Evolutionary conservation across 2,329 filamentous ascomycete species (phyloP).

Genomic region (Acrocalymma vagum): DNA sequence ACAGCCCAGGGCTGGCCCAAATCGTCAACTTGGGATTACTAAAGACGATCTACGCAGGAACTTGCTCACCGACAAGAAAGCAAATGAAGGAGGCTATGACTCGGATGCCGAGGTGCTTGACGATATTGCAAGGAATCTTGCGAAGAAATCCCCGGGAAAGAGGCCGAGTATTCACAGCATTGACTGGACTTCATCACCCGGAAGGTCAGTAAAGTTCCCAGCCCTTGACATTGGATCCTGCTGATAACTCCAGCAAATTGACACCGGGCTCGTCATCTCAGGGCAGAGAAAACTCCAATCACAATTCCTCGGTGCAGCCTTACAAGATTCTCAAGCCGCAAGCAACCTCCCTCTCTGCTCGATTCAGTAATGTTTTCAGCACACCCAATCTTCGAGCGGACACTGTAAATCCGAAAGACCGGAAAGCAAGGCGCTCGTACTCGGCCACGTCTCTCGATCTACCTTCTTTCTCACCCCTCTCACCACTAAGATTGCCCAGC

Average conservation of each 20-base stretch:
- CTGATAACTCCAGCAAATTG: constrained; percentile 32
- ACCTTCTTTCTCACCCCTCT: constrained; percentile 28
- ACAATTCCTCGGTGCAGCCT: constrained; percentile 18
- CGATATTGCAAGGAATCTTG: constrained; percentile 39
- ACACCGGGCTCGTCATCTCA: constrained; percentile 34
- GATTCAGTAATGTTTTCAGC: constrained; percentile 36
- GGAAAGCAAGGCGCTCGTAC: constrained; percentile 37
- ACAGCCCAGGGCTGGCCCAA: constrained; percentile 21
- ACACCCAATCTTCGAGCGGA: constrained; percentile 37
- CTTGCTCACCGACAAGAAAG: constrained; percentile 39
- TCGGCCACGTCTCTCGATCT: constrained; percentile 37
- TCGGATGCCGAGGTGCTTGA: constrained; percentile 46
- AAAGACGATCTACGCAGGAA: constrained; percentile 42
- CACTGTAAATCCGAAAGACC: constrained; percentile 19
- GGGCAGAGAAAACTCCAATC: constrained; percentile 14
- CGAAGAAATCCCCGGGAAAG: constrained; percentile 38
- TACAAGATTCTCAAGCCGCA: constrained; percentile 32
- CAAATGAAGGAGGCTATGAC: constrained; percentile 47
- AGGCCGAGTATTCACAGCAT: constrained; percentile 45
- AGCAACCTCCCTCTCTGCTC: constrained; percentile 20
- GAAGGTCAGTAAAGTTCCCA: constrained; percentile 24
- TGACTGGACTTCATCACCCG: constrained; percentile 40
- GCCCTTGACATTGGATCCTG: not conserved
- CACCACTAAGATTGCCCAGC: constrained; percentile 38
- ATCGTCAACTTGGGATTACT: constrained; percentile 37